Evolutionary conservation across 2,329 filamentous ascomycete genomes (phyloP).

Genomic region (Passalora sequoiae): DNA sequence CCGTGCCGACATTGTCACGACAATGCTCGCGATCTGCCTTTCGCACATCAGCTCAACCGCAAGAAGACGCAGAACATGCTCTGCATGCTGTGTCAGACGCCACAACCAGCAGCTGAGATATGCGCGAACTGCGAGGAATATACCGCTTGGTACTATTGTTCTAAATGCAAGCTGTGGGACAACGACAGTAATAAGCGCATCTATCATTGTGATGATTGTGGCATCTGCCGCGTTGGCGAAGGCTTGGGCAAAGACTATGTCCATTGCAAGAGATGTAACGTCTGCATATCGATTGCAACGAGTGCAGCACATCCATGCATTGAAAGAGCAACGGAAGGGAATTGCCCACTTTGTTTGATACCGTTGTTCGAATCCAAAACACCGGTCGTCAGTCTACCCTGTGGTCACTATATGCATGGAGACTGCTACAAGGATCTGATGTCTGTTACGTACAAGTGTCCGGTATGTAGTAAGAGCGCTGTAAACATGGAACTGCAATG

Average conservation of each 20-base stretch:
- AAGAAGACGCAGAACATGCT: slow-evolving; percentile 90
- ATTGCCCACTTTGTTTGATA: slow-evolving; percentile 94
- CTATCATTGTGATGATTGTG: slow-evolving; percentile 94
- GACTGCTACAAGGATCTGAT: slow-evolving; percentile 85
- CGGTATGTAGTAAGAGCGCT: slow-evolving; percentile 93
- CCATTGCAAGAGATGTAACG: slow-evolving; percentile 95
- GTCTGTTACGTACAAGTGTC: slow-evolving; percentile 87
- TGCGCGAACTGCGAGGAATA: slow-evolving; percentile 72
- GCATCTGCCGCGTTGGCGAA: slow-evolving; percentile 85
- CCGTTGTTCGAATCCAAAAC: slow-evolving; percentile 91
- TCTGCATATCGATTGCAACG: slow-evolving; percentile 86
- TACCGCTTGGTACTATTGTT: slow-evolving; percentile 86
- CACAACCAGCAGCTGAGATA: slow-evolving; percentile 73
- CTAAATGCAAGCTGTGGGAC: slow-evolving; percentile 94
- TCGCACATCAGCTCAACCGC: slow-evolving; percentile 58
- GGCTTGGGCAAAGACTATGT: slow-evolving; percentile 95
- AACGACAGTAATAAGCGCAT: slow-evolving; percentile 86
- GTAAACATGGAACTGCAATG: slow-evolving; percentile 97
- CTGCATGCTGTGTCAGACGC: slow-evolving; percentile 87
- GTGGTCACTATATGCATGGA: slow-evolving; percentile 92
- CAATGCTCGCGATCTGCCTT: slow-evolving; percentile 60
- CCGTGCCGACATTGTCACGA: slow-evolving; percentile 95
- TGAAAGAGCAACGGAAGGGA: slow-evolving; percentile 86
- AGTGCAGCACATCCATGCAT: slow-evolving; percentile 86
- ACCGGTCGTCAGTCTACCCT: slow-evolving; percentile 88